Percentiles rank a stretch among this genome's conserved stretches.
phyloP scores from a whole-genome alignment of 345 rosid species.

The Aurinia saxatilis region DNA sequence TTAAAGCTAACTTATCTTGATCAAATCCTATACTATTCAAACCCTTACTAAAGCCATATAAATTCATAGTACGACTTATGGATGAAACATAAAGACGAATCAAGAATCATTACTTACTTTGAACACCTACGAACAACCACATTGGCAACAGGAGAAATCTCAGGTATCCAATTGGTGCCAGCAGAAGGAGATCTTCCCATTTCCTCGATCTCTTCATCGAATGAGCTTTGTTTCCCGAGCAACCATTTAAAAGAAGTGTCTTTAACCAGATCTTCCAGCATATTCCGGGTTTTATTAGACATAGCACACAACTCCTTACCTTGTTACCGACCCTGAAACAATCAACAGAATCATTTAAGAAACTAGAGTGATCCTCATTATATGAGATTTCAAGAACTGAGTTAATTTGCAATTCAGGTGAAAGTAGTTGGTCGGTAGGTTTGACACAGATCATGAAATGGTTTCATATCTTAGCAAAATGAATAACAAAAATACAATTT shows the following conservation, averaged over 20 bases:
- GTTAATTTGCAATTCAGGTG: not conserved
- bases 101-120: constrained; percentile 47
- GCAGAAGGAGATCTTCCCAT: constrained; percentile 75
- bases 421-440: constrained; percentile 9
- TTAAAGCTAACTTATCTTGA: no score
- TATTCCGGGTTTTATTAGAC: constrained; percentile 54
- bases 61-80: not conserved
- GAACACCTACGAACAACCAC: constrained; percentile 83
- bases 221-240: constrained; percentile 52
- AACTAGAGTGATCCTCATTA: no score
- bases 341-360: constrained; percentile 5
- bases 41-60: not conserved
- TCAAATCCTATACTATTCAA: not conserved
- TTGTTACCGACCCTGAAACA: not conserved
- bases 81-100: not conserved
- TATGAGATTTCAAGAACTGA: not conserved
- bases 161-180: constrained; percentile 64
- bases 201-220: constrained; percentile 78
- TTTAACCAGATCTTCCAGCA: constrained; percentile 71
- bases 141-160: constrained; percentile 83
- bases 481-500: no score
- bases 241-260: constrained; percentile 91
- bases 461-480: no score
- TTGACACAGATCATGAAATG: no score
- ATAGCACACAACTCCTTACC: constrained; percentile 27